Evolutionary conservation across 2,329 filamentous ascomycete species (phyloP).

Genomic region (Aspergillus sp.): DNA sequence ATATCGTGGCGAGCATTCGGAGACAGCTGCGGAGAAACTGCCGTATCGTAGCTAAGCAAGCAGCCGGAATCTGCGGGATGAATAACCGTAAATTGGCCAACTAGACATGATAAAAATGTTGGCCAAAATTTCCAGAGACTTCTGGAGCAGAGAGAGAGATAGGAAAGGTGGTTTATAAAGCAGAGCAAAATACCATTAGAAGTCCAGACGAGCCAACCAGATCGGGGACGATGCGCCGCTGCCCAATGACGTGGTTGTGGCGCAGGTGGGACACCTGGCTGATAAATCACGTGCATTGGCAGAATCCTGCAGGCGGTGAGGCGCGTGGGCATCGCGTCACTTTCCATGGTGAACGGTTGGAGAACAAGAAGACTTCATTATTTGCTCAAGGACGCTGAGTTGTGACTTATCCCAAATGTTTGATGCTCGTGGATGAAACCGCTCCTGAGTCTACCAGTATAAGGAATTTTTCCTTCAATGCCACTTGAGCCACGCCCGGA

Average conservation of each 20-base stretch:
- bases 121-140: neutral
- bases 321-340: constrained; percentile 8
- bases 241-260: constrained; percentile 27
- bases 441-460: neutral
- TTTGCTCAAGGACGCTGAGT: neutral
- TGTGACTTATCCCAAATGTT: no score
- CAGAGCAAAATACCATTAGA: neutral
- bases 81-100: constrained; percentile 8
- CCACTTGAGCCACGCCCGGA: neutral
- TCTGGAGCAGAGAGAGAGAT: neutral
- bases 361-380: neutral
- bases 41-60: constrained; percentile 5
- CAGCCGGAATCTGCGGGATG: constrained; percentile 6
- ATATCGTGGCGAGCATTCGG: constrained; percentile 9
- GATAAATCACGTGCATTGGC: constrained; percentile 2
- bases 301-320: constrained; percentile 9
- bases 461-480: neutral
- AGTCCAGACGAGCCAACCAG: neutral
- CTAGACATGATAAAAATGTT: constrained; percentile 8
- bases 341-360: neutral
- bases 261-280: constrained; percentile 13
- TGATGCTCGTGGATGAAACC: no score
- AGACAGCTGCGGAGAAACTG: constrained; percentile 9
- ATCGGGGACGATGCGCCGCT: constrained; percentile 8
- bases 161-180: no score